Evolutionary conservation across 108 stramenopile genomes (phyloP).

Genomic region (Bacterosira constricta): DNA sequence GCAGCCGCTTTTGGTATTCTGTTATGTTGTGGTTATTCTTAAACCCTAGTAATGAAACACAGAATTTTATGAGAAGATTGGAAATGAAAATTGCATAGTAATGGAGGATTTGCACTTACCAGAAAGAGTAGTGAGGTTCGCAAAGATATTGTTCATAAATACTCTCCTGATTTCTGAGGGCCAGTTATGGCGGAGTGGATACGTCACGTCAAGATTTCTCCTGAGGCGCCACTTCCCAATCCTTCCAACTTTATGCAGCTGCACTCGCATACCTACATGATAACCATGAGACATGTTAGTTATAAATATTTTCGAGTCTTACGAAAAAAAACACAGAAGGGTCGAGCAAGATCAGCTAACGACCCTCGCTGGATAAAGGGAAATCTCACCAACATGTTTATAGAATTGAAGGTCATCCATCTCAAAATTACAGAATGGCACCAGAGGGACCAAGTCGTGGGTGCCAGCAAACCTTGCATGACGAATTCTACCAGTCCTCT

Average conservation of each 20-base stretch:
- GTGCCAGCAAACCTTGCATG: constrained; percentile 27
- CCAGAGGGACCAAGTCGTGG: constrained; percentile 9
- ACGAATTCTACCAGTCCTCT: constrained; percentile 21
- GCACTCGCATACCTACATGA: constrained; percentile 18
- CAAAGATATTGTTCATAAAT: constrained; percentile 26
- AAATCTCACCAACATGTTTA: constrained; percentile 17
- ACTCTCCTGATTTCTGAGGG: not conserved
- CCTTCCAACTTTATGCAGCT: constrained; percentile 16
- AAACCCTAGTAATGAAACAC: not conserved
- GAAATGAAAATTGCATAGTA: not conserved
- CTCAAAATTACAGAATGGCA: constrained; percentile 23
- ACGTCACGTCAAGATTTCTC: constrained; percentile 20
- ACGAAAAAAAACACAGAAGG: too few relatives aligned
- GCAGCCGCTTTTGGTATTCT: constrained; percentile 21
- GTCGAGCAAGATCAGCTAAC: too few relatives aligned
- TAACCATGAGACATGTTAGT: constrained; percentile 1
- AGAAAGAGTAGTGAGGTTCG: constrained; percentile 15
- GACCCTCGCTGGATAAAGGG: too few relatives aligned
- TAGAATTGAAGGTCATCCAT: constrained; percentile 19
- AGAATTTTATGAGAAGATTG: not conserved
- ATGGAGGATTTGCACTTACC: not conserved
- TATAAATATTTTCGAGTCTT: too few relatives aligned
- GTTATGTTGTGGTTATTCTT: constrained; percentile 7
- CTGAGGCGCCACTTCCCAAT: constrained; percentile 20
- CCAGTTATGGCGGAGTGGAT: constrained; percentile 17